Evolutionary conservation across 371 early-diverging fungal genomes (phyloP), one percentile per base, ranked within the genome.

Genomic region (Apophysomyces sp.): DNA sequence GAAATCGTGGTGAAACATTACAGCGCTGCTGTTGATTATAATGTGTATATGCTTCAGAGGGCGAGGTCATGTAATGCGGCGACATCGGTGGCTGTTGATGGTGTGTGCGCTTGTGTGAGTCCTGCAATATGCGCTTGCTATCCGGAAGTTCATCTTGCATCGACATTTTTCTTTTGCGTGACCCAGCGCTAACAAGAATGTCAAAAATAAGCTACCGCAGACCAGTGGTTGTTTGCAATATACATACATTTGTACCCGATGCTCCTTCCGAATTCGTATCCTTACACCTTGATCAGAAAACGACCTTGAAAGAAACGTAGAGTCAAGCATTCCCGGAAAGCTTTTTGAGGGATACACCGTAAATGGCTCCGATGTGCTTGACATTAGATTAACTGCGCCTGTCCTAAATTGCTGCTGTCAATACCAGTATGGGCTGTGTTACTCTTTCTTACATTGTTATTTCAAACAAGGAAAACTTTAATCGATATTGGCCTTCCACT

Each of bases 381-480:
- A 64, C 52, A 69, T 44, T 9, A 77, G 60, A 29, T 60, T 56
- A 0, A 64, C 67, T 9, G 73, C 72, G 29, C 77, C 76, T 3
- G 67, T 59, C 2, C 67, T 65, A 34, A 7, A 26, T n/a, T 18
- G 11, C 21, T 5, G 3, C 16, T 21, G 49, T 44, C 24, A 44
- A 57, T 24, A 15, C 9, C 44, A 12, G 5, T 30, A 21, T 27
- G 60, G n/a, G n/a, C 15, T n/a, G 2, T 30, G 16, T 29, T 32
- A 21, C 15, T 8, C 4, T 4, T 21, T 61, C 75, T 61, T 80
- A 87, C 84, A 77, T 85, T 13, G 88, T 83, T 28, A 94, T 89
- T 73, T 95, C 93, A 74, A 92, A 96, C 31, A 98, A 74, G 4
- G 91, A 88, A 66, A 98, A 92, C 64, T 93, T 94, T 18, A 98